Percentiles rank a stretch among this genome's conserved stretches.
These are phyloP conservation scores for Phytopythium cucurbitacearum DNA, from an alignment of 352 stramenopile species.

Conservation along the genomic window DNA sequence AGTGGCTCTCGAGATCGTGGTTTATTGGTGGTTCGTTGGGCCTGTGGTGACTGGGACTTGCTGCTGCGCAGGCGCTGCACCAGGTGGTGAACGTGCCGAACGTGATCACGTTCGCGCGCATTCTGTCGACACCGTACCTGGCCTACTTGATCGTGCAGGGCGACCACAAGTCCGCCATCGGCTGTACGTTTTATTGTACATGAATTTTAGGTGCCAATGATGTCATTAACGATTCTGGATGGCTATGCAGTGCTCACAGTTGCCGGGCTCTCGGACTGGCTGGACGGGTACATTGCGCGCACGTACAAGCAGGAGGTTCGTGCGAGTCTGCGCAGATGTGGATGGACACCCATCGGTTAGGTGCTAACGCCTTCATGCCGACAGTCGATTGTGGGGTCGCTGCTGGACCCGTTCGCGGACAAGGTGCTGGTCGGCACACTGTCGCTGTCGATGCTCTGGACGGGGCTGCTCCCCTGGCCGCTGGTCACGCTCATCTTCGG, in stretches of 20 bases:
- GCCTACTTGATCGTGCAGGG: constrained; percentile 68
- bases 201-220: too few species aligned
- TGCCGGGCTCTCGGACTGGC: constrained; percentile 72
- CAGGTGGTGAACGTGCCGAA: constrained; percentile 80
- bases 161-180: constrained; percentile 60
- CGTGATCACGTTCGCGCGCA: constrained; percentile 72
- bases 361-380: background rate
- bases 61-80: constrained; percentile 38
- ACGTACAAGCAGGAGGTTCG: constrained; percentile 64
- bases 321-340: background rate
- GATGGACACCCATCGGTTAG: background rate
- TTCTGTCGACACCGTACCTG: constrained; percentile 74
- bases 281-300: constrained; percentile 78
- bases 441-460: constrained; percentile 72
- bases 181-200: constrained; percentile 28
- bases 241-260: constrained; percentile 52
- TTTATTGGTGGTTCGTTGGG: background rate
- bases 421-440: constrained; percentile 76
- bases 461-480: constrained; percentile 54
- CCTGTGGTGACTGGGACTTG: constrained; percentile 2
- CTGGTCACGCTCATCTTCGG: constrained; percentile 69
- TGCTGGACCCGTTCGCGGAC: constrained; percentile 80
- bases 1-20: background rate
- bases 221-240: too few species aligned
- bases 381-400: constrained; percentile 74